A percentile compares a stretch with the other conserved stretches of the same genome.
These are phyloP conservation scores for Angomonas ambiguus DNA, from an alignment of 208 protist genomes.

Conservation along the genomic window DNA sequence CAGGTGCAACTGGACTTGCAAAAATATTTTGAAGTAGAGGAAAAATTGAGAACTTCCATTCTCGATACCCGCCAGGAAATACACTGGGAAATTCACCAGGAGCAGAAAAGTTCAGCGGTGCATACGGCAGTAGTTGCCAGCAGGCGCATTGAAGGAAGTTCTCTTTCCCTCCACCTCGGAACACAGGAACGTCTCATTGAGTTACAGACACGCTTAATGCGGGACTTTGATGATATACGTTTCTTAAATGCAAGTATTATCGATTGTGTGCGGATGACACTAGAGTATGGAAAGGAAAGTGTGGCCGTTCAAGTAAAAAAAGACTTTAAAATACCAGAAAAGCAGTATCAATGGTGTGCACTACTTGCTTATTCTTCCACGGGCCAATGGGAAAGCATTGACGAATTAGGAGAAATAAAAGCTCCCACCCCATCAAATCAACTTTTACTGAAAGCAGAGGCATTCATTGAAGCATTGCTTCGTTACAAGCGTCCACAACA, in stretches of 20 bases:
- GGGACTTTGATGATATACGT: slow-evolving; percentile 58
- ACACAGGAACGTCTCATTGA: slow-evolving; percentile 38
- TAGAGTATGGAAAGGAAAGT: slow-evolving; percentile 51
- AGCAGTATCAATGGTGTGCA: slow-evolving; percentile 68
- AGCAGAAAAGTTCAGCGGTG: slow-evolving; percentile 42
- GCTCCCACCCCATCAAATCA: slow-evolving; percentile 22
- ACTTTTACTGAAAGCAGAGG: slow-evolving; percentile 39
- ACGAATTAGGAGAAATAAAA: slow-evolving; percentile 38
- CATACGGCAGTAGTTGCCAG: slow-evolving; percentile 21
- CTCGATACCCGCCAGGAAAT: slow-evolving; percentile 18
- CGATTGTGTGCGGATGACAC: slow-evolving; percentile 49
- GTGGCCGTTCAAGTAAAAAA: slow-evolving; percentile 47
- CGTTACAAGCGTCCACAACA: slow-evolving; percentile 48
- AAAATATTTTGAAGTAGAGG: slow-evolving; percentile 49
- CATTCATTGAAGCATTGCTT: slow-evolving; percentile 55
- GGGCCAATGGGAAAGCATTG: slow-evolving; percentile 67
- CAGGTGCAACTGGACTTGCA: slow-evolving; percentile 37
- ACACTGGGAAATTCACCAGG: slow-evolving; percentile 59
- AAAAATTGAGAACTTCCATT: slow-evolving; percentile 19
- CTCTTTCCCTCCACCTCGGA: neutral
- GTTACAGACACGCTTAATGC: slow-evolving; percentile 60
- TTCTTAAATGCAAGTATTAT: slow-evolving; percentile 63
- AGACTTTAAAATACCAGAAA: slow-evolving; percentile 64
- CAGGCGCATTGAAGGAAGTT: neutral
- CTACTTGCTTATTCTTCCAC: slow-evolving; percentile 52